Evolutionary conservation across 1,139 yeast species (phyloP), one percentile per base, ranked within the genome.

Genomic region (Candida freyschussii): DNA sequence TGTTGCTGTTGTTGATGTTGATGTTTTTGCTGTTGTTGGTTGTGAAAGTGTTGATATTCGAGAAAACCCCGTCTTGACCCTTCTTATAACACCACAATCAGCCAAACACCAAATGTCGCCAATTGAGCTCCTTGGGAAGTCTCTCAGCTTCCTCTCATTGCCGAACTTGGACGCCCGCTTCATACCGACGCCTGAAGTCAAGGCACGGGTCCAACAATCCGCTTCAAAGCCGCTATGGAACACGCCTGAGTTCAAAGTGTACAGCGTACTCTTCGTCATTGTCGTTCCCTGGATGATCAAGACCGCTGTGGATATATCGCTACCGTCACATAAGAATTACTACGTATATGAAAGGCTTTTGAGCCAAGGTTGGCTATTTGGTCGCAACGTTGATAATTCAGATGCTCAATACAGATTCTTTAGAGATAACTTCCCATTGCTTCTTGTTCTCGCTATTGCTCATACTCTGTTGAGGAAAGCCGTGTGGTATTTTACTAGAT

Each of bases 331-430:
- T 51, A 78, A 81, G n/a, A 87, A 87, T 52, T 91, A 80, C 52
- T 69, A 72, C 13, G 63, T 65, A 32, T 87, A 72, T 52, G 69
- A 71, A 42, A 71, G 75, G 34, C 60, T 78, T 27, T 64, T 91
- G 37, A 69, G 78, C 27, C 60, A 70, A 8, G 82, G 89, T 3
- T 85, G 95, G 95, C 58, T 84, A 44, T 75, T 78, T 45, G 87
- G 89, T 3, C 60, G 93, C 20, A 80, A 74, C 62, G 93, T 75
- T 46, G 96, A 93, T 55, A 89, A 89, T 55, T 81, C 95, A 4
- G 99, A 93, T 55, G 67, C 67, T 24, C 99, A 93, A 57, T 93
- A 91, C 53, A 64, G 86, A 19, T 85, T 87, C 50, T 87, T 93
- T 56, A 70, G 98, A 48, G 80, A 82, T 51, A 87, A 86, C 54